Evolutionary conservation across 805 yeast species (phyloP), one percentile per base, ranked within the genome.

Genomic region (Maudiozyma bulderi): DNA sequence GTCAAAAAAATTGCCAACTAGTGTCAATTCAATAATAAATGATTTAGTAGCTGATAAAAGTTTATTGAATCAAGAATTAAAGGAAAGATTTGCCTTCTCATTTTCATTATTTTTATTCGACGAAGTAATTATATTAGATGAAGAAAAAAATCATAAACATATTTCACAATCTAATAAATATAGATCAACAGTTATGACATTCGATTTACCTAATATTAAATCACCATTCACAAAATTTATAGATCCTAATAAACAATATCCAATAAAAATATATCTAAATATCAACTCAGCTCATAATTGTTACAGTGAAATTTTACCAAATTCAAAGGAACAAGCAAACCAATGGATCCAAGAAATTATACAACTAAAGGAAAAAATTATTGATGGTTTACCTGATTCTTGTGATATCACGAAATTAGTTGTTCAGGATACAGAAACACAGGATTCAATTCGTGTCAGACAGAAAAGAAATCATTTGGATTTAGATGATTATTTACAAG

Each of bases 381-480:
- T 32, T 4, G 40, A 40, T 4, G 47, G 53, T 11, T 38, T 51
- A 9, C 49, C 58, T 13, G 52, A 62, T 8, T 53, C 57, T 13
- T 47, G 56, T n/a, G 47, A 53, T 43, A 37, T 64, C 6, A 47
- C 56, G 31, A 52, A 54, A 8, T 47, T 62, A 14, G 54, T 51
- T 3, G 52, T 62, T 8, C 46, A 47, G 26, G 51, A 50, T 28
- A 48, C 40, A 6, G 51, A 50, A 14, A 53, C 57, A 2, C 57
- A 49, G 32, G 48, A 47, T 30, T 37, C 49, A 11, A 45, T 54
- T 8, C 35, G 44, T 2, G 13, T 45, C 13, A 15, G 52, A 6
- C 45, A 52, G 43, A 60, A 59, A 37, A 52, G 65, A 39, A 61
- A 55, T 37, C 55, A 53, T 45, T 40, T 54, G 6, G 52, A 57